Percentiles rank a stretch among this genome's conserved stretches.
Conservation (phyloP, 139 green algal genomes). For the Coelastrella sp. region DNA sequence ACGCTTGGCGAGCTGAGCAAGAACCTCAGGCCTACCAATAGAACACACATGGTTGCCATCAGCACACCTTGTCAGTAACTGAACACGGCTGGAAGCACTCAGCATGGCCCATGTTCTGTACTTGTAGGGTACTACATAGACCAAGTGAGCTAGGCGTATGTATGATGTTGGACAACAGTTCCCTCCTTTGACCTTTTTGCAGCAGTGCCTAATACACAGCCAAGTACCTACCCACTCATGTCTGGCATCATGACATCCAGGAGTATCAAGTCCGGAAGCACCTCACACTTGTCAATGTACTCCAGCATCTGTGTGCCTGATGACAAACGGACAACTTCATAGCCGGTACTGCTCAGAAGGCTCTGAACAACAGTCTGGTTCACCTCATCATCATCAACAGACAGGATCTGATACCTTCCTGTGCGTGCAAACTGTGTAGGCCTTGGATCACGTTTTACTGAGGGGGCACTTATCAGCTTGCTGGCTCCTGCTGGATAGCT, state of each 20-base stretch:
- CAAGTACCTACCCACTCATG: conserved; percentile 47
- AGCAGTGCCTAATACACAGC: too few relatives aligned
- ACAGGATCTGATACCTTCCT: conserved; percentile 52
- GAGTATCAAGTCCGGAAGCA: conserved; percentile 67
- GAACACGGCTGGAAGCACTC: too few relatives aligned
- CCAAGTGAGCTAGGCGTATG: too few relatives aligned
- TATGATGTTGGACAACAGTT: too few relatives aligned
- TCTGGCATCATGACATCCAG: conserved; percentile 64
- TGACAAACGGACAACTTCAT: conserved; percentile 47
- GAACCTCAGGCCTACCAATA: conserved; percentile 53
- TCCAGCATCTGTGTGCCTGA: conserved; percentile 51
- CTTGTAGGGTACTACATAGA: too few relatives aligned
- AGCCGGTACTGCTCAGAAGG: conserved; percentile 56
- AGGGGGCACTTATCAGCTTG: background rate
- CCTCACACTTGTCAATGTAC: conserved; percentile 40
- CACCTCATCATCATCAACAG: conserved; percentile 62
- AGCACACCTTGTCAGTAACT: background rate
- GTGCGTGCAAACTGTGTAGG: conserved; percentile 42
- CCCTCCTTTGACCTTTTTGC: too few relatives aligned
- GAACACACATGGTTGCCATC: background rate
- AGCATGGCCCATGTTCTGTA: too few relatives aligned
- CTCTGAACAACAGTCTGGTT: conserved; percentile 63
- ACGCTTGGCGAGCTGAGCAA: conserved; percentile 48
- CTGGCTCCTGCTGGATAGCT: background rate
- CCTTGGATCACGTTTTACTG: background rate